phyloP scores from a whole-genome alignment of 495 filamentous ascomycete genomes.

The Lophium mytilinum region DNA sequence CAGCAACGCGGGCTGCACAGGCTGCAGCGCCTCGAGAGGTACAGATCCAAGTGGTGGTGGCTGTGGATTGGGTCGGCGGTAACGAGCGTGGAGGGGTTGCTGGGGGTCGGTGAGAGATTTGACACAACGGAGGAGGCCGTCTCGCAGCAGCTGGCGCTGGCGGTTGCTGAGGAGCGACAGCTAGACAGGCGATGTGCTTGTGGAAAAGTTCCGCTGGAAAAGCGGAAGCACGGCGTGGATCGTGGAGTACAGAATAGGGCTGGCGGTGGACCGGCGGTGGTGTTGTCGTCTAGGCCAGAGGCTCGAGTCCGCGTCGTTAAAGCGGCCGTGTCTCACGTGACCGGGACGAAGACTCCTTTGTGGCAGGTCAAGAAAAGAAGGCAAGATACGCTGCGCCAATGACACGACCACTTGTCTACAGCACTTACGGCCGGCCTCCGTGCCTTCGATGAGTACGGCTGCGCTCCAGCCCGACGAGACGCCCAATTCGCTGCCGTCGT shows the following conservation, averaged over 20 bases:
- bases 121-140: neutral
- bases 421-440: too few species aligned
- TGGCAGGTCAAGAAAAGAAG: neutral
- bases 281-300: neutral
- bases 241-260: neutral
- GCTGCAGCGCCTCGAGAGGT: neutral
- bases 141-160: too few species aligned
- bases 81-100: neutral
- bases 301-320: neutral
- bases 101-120: neutral
- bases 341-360: neutral
- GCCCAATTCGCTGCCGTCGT: neutral
- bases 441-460: neutral
- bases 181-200: too few species aligned
- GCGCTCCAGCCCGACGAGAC: neutral
- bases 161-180: too few species aligned
- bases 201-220: too few species aligned
- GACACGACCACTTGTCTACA: too few species aligned
- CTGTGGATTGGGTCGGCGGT: neutral
- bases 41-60: neutral
- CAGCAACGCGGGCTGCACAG: slow-evolving; percentile 1
- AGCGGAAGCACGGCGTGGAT: too few species aligned
- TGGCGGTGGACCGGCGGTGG: neutral
- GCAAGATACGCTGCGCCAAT: neutral
- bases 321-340: neutral